Evolutionary conservation across 2,329 filamentous ascomycete genomes (phyloP), one percentile per base, ranked within the genome.

Genomic region (Thielaviopsis ethacetica): DNA sequence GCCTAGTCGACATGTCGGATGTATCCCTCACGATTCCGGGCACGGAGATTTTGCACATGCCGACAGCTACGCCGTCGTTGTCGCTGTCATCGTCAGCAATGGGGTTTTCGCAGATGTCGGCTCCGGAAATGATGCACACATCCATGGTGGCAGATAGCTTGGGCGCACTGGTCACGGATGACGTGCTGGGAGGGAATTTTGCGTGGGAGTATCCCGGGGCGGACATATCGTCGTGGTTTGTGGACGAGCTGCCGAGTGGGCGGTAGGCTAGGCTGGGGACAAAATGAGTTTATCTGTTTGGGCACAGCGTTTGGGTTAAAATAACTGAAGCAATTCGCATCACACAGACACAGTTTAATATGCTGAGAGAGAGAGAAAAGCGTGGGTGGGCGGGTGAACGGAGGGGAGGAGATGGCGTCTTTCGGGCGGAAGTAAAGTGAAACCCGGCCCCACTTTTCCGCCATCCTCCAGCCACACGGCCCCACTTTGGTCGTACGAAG

Each of bases 81-180:
- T 52, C 13, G 30, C 26, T n/a, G 27, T 22, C 13, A 12, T 57
- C 17, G 19, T 2, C 12, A 19, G 4, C 54, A 57, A 12, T 53
- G 44, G 9, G 54, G n/a, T 9, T 54, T 54, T 19, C 38, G 26
- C 38, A 44, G 38, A 15, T 3, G 6, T 44, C 13, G 38, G 15
- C 7, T 3, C 2, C 38, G 13, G 38, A 34, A 34, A 27, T 54
- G 49, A 30, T 56, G 53, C n/a, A 44, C 58, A 17, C 30, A 41
- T 21, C 49, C 53, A 22, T 56, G 38, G 47, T 41, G 17, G 22
- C 30, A 10, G 54, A 44, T 52, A 41, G 51, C 22, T 26, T 61
- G 38, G 56, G 61, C 5, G 19, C 60, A 12, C 27, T 61, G 47
- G 56, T 62, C 17, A 56, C 59, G 21, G 61, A 62, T 21, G 56